Percentiles rank a stretch among this genome's conserved stretches.
These are phyloP conservation scores for Rhododendron simsii DNA, from an alignment of 148 eudicot genomes.

Conservation along the genomic window DNA sequence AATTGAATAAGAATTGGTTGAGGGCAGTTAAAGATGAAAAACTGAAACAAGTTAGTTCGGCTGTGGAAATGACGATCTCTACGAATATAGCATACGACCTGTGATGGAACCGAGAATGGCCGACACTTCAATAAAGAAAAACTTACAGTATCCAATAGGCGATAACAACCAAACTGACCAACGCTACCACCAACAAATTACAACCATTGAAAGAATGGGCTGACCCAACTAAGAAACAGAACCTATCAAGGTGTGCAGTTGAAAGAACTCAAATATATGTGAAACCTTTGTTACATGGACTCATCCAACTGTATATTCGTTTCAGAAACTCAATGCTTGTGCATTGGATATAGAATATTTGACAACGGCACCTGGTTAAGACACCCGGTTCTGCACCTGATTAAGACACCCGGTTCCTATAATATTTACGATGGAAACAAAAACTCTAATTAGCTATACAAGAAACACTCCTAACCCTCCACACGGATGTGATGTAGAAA, in stretches of 20 bases:
- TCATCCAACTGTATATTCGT: neutral
- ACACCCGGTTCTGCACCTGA: neutral
- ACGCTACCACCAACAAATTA: neutral
- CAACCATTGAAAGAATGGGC: constrained; percentile 4
- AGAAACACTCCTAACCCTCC: neutral
- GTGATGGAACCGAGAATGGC: neutral
- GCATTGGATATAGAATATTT: neutral
- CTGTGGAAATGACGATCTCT: neutral
- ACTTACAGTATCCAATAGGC: neutral
- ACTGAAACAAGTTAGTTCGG: neutral
- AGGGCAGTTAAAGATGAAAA: neutral
- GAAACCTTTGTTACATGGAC: neutral
- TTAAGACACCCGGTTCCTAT: neutral
- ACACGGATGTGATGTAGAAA: neutral
- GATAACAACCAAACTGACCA: neutral
- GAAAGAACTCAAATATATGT: neutral
- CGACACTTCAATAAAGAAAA: neutral
- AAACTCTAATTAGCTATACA: neutral
- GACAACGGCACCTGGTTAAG: neutral
- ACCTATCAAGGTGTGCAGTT: neutral
- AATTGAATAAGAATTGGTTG: neutral
- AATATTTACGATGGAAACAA: neutral
- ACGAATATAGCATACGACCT: neutral
- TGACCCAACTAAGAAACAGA: neutral
- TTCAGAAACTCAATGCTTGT: neutral